Percentiles rank a stretch among this genome's conserved stretches.
These are phyloP conservation scores for Globisporangium emineosum DNA, from an alignment of 352 stramenopile species.

Conservation along the genomic window DNA sequence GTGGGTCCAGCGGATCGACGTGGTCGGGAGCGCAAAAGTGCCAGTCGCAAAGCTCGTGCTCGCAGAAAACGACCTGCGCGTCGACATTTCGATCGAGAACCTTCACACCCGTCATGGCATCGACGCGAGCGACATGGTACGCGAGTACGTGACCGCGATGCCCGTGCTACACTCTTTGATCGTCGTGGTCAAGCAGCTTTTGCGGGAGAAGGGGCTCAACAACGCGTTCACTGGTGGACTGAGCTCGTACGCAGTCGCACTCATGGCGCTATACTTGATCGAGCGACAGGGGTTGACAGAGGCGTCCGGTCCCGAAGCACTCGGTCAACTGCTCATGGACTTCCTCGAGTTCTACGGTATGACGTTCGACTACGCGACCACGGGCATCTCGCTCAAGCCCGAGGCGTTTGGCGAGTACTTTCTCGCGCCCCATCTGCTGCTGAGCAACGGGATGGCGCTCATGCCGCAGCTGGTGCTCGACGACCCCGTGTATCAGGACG, in stretches of 20 bases:
- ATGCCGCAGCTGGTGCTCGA: constrained; percentile 85
- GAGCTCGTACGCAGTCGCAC: constrained; percentile 84
- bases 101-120: constrained; percentile 76
- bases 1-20: constrained; percentile 80
- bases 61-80: constrained; percentile 48
- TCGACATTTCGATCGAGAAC: constrained; percentile 91
- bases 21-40: constrained; percentile 81
- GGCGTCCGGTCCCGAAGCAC: constrained; percentile 23
- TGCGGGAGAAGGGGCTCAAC: constrained; percentile 87
- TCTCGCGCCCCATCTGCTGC: constrained; percentile 40
- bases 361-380: constrained; percentile 73
- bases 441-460: constrained; percentile 32
- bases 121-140: constrained; percentile 79
- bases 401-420: constrained; percentile 82
- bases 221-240: constrained; percentile 88
- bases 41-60: constrained; percentile 83
- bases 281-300: constrained; percentile 41
- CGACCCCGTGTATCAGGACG: constrained; percentile 72
- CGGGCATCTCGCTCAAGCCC: constrained; percentile 77
- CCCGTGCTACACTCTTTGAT: constrained; percentile 75
- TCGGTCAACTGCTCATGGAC: constrained; percentile 75
- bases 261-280: constrained; percentile 84
- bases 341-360: constrained; percentile 90
- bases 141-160: constrained; percentile 62
- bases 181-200: constrained; percentile 84